Percentiles rank a stretch among this genome's conserved stretches.
Conservation (phyloP, 2,329 filamentous ascomycete genomes). For the Raffaelea albimanens region DNA sequence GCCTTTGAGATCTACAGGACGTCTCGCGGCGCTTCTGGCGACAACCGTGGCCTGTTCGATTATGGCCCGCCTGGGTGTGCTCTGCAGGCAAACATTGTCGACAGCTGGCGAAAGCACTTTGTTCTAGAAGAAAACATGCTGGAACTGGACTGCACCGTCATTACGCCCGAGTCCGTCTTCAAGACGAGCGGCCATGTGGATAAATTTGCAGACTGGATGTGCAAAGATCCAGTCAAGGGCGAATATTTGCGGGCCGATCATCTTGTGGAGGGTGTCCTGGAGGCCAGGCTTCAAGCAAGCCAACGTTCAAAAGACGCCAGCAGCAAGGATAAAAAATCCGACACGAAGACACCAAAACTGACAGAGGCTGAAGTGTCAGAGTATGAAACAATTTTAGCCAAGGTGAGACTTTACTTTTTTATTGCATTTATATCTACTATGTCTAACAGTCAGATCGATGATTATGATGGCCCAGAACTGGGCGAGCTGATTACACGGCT, state of each 20-base stretch:
- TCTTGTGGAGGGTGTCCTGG: conserved; percentile 86
- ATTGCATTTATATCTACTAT: too few species aligned
- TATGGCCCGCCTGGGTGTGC: conserved; percentile 83
- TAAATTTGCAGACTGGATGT: conserved; percentile 98
- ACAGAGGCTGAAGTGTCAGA: conserved; percentile 77
- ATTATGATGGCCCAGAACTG: conserved; percentile 81
- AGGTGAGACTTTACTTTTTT: too few species aligned
- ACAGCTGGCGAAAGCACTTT: conserved; percentile 86
- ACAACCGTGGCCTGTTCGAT: conserved; percentile 76
- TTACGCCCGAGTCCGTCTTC: conserved; percentile 86
- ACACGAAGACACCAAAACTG: conserved; percentile 58
- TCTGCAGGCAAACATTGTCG: conserved; percentile 77
- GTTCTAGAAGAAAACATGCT: conserved; percentile 89
- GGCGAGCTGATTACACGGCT: conserved; percentile 84
- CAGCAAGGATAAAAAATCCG: conserved; percentile 34
- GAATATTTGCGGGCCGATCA: conserved; percentile 95
- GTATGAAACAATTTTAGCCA: conserved; percentile 8
- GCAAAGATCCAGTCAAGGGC: conserved; percentile 92
- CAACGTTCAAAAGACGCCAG: too few species aligned
- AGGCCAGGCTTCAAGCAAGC: conserved; percentile 77
- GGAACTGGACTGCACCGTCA: conserved; percentile 83
- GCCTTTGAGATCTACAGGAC: conserved; percentile 92
- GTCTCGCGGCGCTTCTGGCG: conserved; percentile 38
- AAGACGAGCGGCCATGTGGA: conserved; percentile 95
- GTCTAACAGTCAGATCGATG: conserved; percentile 96